Percentiles rank a stretch among this genome's conserved stretches.
Evolutionary conservation across 208 protist genomes (phyloP).

Genomic region (Trypanosoma mega): DNA sequence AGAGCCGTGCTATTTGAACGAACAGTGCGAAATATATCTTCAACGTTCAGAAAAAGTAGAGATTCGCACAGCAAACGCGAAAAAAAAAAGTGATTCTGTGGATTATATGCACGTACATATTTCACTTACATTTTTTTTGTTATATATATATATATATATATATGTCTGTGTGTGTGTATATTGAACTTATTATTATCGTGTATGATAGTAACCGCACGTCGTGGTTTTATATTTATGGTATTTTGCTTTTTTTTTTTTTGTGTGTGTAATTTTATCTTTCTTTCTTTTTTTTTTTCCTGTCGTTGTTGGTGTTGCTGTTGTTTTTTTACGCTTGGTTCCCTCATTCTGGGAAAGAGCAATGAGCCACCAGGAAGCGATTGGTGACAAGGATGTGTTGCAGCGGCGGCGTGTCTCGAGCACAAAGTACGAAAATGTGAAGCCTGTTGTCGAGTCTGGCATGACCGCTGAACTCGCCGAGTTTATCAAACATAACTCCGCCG

Average conservation of each 20-base stretch:
- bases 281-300: conserved; percentile 23
- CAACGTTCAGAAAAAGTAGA: too few species aligned
- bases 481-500: conserved; percentile 43
- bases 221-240: not conserved
- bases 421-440: conserved; percentile 67
- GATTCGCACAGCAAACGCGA: too few species aligned
- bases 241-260: not conserved
- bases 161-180: too few species aligned
- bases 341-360: conserved; percentile 29
- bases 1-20: too few species aligned
- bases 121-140: too few species aligned
- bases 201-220: not conserved
- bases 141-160: too few species aligned
- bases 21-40: too few species aligned
- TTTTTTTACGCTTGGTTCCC: conserved; percentile 7
- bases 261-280: conserved; percentile 1
- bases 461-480: conserved; percentile 66
- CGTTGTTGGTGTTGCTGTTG: conserved; percentile 6
- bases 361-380: conserved; percentile 56
- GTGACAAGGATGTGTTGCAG: conserved; percentile 73
- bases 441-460: conserved; percentile 84
- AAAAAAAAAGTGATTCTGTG: too few species aligned
- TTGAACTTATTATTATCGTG: too few species aligned
- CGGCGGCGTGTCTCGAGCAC: conserved; percentile 31
- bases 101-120: too few species aligned